These are phyloP conservation scores for Rhizomucor pusillus DNA, from an alignment of 371 early-diverging fungal species.

Conservation along the genomic window DNA sequence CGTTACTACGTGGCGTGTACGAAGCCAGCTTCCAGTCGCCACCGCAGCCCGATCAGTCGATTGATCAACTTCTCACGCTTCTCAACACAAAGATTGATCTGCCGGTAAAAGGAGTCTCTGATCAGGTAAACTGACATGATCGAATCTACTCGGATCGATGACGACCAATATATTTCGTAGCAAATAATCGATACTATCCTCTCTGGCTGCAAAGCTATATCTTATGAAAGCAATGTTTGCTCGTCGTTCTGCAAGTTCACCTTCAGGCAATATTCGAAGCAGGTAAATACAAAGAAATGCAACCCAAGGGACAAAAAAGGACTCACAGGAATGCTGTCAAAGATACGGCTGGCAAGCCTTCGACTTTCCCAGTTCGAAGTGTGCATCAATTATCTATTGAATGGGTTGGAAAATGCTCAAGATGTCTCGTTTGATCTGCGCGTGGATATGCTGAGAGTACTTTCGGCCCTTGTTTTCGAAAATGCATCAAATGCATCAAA, in stretches of 20 bases:
- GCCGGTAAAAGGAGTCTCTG: slow-evolving; percentile 14
- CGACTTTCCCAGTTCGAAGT: slow-evolving; percentile 33
- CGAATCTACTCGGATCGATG: not conserved
- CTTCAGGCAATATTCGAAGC: slow-evolving; percentile 44
- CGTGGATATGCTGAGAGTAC: slow-evolving; percentile 44
- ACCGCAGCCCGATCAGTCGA: no score
- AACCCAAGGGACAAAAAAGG: not conserved
- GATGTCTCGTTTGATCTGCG: slow-evolving; percentile 16
- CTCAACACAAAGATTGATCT: slow-evolving; percentile 9
- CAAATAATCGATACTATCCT: slow-evolving; percentile 45
- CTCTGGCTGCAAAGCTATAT: slow-evolving; percentile 34
- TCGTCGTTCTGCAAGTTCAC: slow-evolving; percentile 46
- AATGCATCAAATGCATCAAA: slow-evolving; percentile 35
- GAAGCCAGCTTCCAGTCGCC: no score
- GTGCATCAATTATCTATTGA: slow-evolving; percentile 29
- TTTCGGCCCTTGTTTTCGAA: slow-evolving; percentile 49
- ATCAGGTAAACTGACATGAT: slow-evolving; percentile 8
- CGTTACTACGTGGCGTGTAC: no score
- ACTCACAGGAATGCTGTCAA: not conserved
- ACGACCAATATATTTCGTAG: slow-evolving; percentile 12
- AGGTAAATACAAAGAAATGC: slow-evolving; percentile 14
- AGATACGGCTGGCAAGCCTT: slow-evolving; percentile 36
- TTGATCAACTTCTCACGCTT: slow-evolving; percentile 2
- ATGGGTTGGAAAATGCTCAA: slow-evolving; percentile 24
- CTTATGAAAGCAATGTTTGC: slow-evolving; percentile 19